Evolutionary conservation across 768 basidiomycete species (phyloP).

Genomic region (Tricholoma terreum): DNA sequence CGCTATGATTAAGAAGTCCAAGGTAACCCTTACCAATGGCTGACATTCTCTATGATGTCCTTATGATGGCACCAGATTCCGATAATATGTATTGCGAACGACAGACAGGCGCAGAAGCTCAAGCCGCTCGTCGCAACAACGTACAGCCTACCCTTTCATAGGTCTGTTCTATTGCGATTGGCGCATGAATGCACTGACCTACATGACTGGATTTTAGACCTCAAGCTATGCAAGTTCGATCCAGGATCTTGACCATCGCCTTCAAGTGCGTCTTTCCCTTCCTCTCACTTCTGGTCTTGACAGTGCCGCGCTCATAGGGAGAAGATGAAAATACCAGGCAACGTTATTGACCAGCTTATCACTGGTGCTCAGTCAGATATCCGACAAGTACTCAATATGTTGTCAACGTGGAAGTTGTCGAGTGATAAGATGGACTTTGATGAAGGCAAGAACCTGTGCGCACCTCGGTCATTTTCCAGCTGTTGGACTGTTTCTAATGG

Average conservation of each 20-base stretch:
- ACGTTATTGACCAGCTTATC: constrained; percentile 91
- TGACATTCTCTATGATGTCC: neutral
- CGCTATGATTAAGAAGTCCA: constrained; percentile 88
- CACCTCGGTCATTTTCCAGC: constrained; percentile 9
- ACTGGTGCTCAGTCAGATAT: constrained; percentile 91
- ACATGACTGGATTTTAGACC: constrained; percentile 51
- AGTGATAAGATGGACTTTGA: constrained; percentile 83
- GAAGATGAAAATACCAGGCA: constrained; percentile 87
- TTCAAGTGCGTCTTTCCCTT: constrained; percentile 64
- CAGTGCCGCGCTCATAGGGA: constrained; percentile 50
- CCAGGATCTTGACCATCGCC: constrained; percentile 81
- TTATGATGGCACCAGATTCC: constrained; percentile 61
- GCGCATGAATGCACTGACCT: neutral
- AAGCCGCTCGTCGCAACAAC: constrained; percentile 78
- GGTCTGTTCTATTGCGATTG: constrained; percentile 42
- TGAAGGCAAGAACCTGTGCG: constrained; percentile 86
- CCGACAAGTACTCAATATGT: constrained; percentile 95
- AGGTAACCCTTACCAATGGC: constrained; percentile 40
- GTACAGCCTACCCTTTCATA: constrained; percentile 72
- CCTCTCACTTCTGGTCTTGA: neutral
- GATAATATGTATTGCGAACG: constrained; percentile 97
- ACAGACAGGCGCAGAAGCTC: constrained; percentile 81
- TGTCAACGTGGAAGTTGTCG: constrained; percentile 95
- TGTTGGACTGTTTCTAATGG: neutral
- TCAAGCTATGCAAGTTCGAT: constrained; percentile 69